Evolutionary conservation across 2,329 filamentous ascomycete species (phyloP), one percentile per base, ranked within the genome.

Genomic region (Ophiostoma himal-ulmi): DNA sequence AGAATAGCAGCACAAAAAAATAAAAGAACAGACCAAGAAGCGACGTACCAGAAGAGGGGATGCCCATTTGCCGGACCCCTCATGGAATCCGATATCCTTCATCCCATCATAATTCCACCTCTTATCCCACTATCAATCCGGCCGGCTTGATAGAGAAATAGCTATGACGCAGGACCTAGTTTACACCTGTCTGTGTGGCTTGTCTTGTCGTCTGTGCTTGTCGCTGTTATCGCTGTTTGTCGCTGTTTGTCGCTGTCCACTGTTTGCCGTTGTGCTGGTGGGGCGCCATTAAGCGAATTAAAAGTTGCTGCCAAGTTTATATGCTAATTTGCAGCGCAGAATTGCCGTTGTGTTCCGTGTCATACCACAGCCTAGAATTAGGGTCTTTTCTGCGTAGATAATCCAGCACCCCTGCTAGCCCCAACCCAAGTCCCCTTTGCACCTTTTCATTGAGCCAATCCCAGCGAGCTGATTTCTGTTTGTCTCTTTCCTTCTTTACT

Each of bases 401-500:
- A 57, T 30, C 52, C n/a, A 57, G 52, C 39, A 57, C 52, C 52
- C 52, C 52, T 57, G 52, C 52, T 57, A 57, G 52, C 52, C 26
- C 52, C 52, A 54, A 22, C 22, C 48, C 20, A n/a, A 22, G 3
- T 26, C n/a, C 11, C 52, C 52, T 17, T 57, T 57, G 52, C 5
- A 22, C 52, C 52, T 57, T 26, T 22, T 22, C 52, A 30, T 64
- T 39, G 57, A 69, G 70, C 72, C 72, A 73, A 73, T 73, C 72
- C 72, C 26, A 71, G 54, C 60, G 14, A 36, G 65, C 67, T 2
- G 41, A 73, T 71, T 73, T 71, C 67, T 71, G 67, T 67, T 65
- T 65, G 34, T 65, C 34, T 70, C 13, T 68, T 54, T 57, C 36
- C 34, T 20, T 37, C 30, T 66, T 69, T 36, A 20, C 26, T 34